Base-by-base conservation (phyloP, 805 yeast species). In the Lachancea nothofagi region DNA sequence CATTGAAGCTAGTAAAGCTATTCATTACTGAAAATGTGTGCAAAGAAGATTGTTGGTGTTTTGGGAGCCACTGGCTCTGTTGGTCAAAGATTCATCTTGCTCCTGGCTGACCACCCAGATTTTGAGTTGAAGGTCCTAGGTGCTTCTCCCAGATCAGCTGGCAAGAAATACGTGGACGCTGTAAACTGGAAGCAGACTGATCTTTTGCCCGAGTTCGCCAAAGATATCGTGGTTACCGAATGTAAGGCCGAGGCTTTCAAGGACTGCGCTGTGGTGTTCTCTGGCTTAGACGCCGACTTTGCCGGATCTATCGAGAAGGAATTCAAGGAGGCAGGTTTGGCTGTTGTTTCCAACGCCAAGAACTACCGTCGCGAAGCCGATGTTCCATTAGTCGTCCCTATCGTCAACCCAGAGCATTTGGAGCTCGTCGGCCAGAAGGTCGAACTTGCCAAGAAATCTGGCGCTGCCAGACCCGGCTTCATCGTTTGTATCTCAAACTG, bases 61-160 rank as follows among this genome's bases (percentile, higher is more conserved):
- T 72, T 90, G 46, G 98, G 98, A 36, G 97, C 97, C 50, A 90
- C 98, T 9, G 98, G 98, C 38, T 80, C 95, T 30, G 98, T 93
- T 27, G 98, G 98, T 42, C 98, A 93, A 66, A 76, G 97, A 53
- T 93, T 93, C 61, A 89, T 93, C 45, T 70, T 90, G 34, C 70
- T 93, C 35, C 71, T 93, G 47, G 75, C 88, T 2, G 68, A 83
- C 46, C 97, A 93, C 61, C 97, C 97, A 19, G 86, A 86, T 45
- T 88, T 93, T 55, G 87, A 87, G 62, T 66, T 93, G 32, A 72
- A 75, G 42, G 93, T 78, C 6, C 69, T 93, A 40, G 98, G 98
- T 51, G 98, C 98, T 3, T 86, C 96, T 15, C 56, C 86, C 14
- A 78, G 97, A 60, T 87, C 96, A 19, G 96, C 97, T 14, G 97